Evolutionary conservation across 768 basidiomycete species (phyloP).

Genomic region (Russula sp.): DNA sequence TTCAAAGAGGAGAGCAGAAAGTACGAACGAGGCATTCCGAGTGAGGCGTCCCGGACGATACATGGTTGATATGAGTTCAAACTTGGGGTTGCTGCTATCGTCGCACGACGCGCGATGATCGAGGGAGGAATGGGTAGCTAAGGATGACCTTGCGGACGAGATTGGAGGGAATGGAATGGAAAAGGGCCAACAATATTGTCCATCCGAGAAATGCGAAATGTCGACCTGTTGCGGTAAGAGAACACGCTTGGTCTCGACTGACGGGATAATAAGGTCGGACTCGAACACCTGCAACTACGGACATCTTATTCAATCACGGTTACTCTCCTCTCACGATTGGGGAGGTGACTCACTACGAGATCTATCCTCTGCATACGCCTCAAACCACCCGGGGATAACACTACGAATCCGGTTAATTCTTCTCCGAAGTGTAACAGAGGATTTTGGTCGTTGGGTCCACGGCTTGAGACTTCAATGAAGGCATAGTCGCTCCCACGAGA

Average conservation of each 20-base stretch:
- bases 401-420: slow-evolving; percentile 7
- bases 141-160: background rate
- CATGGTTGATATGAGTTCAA: slow-evolving; percentile 9
- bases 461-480: background rate
- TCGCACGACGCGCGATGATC: background rate
- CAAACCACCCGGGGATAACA: slow-evolving; percentile 2
- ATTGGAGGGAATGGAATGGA: background rate
- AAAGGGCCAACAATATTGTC: slow-evolving; percentile 12
- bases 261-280: background rate
- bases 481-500: slow-evolving; percentile 20
- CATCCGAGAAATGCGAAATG: background rate
- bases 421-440: slow-evolving; percentile 5
- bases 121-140: background rate
- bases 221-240: slow-evolving; percentile 8
- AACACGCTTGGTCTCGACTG: slow-evolving; percentile 5
- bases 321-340: too few species aligned
- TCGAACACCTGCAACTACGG: slow-evolving; percentile 8
- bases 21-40: slow-evolving; percentile 6
- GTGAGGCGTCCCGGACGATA: slow-evolving; percentile 7
- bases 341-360: slow-evolving; percentile 12
- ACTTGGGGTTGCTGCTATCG: background rate
- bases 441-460: too few species aligned
- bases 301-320: background rate
- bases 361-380: slow-evolving; percentile 10
- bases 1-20: background rate